Evolutionary conservation across 768 basidiomycete genomes (phyloP).

Genomic region (Suillus americanus): DNA sequence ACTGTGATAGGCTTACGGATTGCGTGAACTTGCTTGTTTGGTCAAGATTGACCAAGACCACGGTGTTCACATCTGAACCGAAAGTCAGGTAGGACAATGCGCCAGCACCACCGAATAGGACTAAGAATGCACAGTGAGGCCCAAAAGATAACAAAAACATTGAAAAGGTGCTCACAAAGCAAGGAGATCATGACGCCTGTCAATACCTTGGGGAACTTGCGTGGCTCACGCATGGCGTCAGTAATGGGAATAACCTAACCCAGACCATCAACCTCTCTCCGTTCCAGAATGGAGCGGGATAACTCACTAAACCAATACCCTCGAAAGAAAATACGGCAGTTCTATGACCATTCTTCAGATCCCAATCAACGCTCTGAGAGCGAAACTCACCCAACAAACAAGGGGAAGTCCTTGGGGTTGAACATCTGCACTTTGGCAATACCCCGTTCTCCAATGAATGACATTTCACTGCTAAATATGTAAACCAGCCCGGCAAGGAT

Average conservation of each 20-base stretch:
- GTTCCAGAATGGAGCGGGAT: neutral
- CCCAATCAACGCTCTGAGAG: neutral
- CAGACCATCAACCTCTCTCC: conserved; percentile 6
- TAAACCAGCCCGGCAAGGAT: conserved; percentile 87
- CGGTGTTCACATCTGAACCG: conserved; percentile 84
- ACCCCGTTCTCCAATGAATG: conserved; percentile 64
- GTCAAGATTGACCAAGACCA: conserved; percentile 93
- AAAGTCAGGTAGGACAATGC: conserved; percentile 86
- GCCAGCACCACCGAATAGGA: conserved; percentile 88
- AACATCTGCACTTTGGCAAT: conserved; percentile 81
- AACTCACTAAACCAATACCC: conserved; percentile 84
- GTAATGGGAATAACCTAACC: conserved; percentile 87
- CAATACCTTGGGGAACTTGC: conserved; percentile 85
- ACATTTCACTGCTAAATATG: conserved; percentile 84
- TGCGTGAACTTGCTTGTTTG: conserved; percentile 83
- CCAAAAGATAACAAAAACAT: neutral
- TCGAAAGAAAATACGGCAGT: conserved; percentile 99
- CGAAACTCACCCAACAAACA: conserved; percentile 80
- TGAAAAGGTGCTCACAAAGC: conserved; percentile 45
- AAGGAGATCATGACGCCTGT: conserved; percentile 92
- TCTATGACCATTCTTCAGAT: conserved; percentile 37
- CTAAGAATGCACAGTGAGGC: conserved; percentile 31
- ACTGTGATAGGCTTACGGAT: conserved; percentile 51
- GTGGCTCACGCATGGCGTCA: conserved; percentile 94
- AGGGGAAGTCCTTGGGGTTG: conserved; percentile 85